Evolutionary conservation across 495 filamentous ascomycete genomes (phyloP), one percentile per base, ranked within the genome.

Genomic region (Aspergillus homomorphus): DNA sequence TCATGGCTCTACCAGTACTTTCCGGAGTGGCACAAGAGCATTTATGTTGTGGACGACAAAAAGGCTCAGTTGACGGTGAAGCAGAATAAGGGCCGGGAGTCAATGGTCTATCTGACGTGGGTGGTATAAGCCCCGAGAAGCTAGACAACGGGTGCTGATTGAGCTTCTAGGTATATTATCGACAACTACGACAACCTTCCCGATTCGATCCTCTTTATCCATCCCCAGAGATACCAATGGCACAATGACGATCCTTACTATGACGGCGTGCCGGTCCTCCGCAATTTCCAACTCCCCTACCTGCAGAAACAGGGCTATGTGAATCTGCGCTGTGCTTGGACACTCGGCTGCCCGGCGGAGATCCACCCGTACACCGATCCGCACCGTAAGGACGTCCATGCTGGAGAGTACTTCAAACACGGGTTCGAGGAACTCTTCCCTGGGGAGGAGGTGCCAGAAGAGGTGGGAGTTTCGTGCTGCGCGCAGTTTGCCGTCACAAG

Each of bases 401-500:
- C 75, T 16, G 79, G 77, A 4, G 70, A 79, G 59, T 76, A 76
- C 56, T 87, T 79, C 68, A 75, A 74, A 58, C 57, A 68, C 28
- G 83, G 79, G 9, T 87, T 85, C 53, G 69, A 75, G 69, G 75
- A 81, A 59, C 62, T 87, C 19, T 78, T 87, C 52, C 85, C 84
- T 0, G 70, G 66, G 0, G 66, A 66, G 0, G 66, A 76, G 0
- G 58, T 81, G 1, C 84, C 84, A 0, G 69, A 78, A 1, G 63
- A 75, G 14, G 74, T 90, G 2, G 84, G 76, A 0, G 79, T 79
- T 0, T 78, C 82, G 8, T 91, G 88, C 68, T 91, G 87, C 62
- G 82, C 85, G n/a, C 88, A 90, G 66, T 90, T 91, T 61, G 87
- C 81, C 0, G 85, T 89, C 0, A 81, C 82, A 4, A 69, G 81